A percentile compares a stretch with the other conserved stretches of the same genome.
Evolutionary conservation across 257 asterid genomes (phyloP).

Genomic region (Rehmannia glutinosa): DNA sequence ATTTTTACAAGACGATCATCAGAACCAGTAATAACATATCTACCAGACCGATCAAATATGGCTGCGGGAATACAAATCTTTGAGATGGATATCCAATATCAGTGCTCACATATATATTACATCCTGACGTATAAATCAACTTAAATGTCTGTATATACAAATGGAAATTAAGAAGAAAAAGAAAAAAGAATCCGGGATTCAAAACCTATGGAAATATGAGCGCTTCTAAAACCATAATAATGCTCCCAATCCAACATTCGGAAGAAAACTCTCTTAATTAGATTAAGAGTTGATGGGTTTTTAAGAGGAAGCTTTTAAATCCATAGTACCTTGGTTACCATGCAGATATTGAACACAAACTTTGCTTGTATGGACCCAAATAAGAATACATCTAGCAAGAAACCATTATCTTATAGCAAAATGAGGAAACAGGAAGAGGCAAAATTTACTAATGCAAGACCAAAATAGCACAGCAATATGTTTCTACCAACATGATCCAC

Average conservation of each 20-base stretch:
- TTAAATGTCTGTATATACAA: not conserved
- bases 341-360: not conserved
- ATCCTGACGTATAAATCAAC: slow-evolving; percentile 3
- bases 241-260: not conserved
- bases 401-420: slow-evolving; percentile 10
- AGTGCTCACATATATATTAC: slow-evolving; percentile 10
- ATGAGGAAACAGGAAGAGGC: not conserved
- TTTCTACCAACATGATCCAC: slow-evolving; percentile 11
- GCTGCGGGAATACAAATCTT: slow-evolving; percentile 45
- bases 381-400: not conserved
- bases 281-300: slow-evolving; percentile 1
- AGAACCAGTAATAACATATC: slow-evolving; percentile 95
- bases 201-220: slow-evolving; percentile 7
- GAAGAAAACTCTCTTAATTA: not conserved
- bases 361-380: not conserved
- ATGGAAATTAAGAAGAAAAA: not conserved
- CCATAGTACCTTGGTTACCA: not conserved
- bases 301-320: not conserved
- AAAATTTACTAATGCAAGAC: not conserved
- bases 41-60: slow-evolving; percentile 88
- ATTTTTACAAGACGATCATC: slow-evolving; percentile 96
- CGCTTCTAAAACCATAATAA: not conserved
- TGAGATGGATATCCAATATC: slow-evolving; percentile 13
- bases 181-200: too few relatives aligned
- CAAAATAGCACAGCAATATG: not conserved